These are phyloP conservation scores for Wickerhamiella sorbophila DNA, from an alignment of 805 yeast genomes.

Conservation along the genomic window DNA sequence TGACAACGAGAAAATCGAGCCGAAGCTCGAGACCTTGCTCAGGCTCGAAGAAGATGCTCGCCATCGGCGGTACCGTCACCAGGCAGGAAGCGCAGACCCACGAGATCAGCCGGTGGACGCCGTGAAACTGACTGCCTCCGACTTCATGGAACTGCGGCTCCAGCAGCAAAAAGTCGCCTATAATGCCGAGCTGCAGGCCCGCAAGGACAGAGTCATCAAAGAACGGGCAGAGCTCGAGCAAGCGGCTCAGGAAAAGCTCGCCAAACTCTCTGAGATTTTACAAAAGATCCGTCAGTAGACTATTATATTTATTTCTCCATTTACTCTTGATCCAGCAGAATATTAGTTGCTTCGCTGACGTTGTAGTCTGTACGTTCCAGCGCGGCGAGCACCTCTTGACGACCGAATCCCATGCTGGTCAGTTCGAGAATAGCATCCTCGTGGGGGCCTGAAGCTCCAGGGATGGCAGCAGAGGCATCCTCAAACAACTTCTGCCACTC, in stretches of 20 bases:
- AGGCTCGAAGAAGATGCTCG: background rate
- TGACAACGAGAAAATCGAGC: background rate
- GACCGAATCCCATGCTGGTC: slow-evolving; percentile 78
- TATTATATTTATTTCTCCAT: background rate
- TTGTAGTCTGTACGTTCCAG: slow-evolving; percentile 57
- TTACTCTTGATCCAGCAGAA: slow-evolving; percentile 40
- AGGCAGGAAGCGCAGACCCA: background rate
- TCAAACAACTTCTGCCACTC: slow-evolving; percentile 94
- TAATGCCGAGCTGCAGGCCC: background rate
- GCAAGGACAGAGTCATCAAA: background rate
- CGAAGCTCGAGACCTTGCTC: background rate
- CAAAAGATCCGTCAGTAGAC: background rate
- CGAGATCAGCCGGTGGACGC: background rate
- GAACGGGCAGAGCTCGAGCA: background rate
- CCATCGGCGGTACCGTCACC: background rate
- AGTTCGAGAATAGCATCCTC: slow-evolving; percentile 57
- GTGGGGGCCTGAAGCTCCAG: background rate
- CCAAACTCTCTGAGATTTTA: background rate
- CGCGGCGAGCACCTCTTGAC: slow-evolving; percentile 51
- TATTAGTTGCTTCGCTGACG: slow-evolving; percentile 77
- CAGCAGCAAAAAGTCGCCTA: background rate
- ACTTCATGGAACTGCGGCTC: background rate
- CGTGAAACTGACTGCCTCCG: background rate
- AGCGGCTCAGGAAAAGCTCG: background rate
- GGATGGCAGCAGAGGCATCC: slow-evolving; percentile 29